Conservation (phyloP, 129 eudicot genomes). For the Lonicera japonica region DNA sequence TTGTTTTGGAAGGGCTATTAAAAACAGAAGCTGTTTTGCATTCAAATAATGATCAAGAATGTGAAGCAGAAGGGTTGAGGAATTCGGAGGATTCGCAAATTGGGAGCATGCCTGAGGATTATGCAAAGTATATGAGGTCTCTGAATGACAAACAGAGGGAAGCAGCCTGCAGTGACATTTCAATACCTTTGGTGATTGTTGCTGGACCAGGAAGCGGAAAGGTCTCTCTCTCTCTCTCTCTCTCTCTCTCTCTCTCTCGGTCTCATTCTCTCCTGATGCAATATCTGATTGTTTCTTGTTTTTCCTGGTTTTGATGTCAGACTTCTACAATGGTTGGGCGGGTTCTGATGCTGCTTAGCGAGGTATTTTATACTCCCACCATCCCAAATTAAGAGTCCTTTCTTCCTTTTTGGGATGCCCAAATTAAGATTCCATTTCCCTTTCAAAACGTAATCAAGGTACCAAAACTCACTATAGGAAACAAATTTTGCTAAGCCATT, state of each 20-base stretch:
- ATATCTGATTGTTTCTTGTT: slow-evolving; percentile 1
- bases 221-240: slow-evolving; percentile 36
- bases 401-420: not conserved
- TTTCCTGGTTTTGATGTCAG: slow-evolving; percentile 35
- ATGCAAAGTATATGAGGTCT: slow-evolving; percentile 61
- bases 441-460: no score
- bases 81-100: slow-evolving; percentile 15
- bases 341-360: slow-evolving; percentile 72
- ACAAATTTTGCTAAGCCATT: no score
- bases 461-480: no score
- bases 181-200: slow-evolving; percentile 76
- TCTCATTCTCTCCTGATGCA: not conserved
- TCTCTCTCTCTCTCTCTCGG: not conserved
- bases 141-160: slow-evolving; percentile 79
- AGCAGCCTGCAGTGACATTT: slow-evolving; percentile 91
- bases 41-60: slow-evolving; percentile 20
- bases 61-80: slow-evolving; percentile 11
- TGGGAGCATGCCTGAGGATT: slow-evolving; percentile 70
- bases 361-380: slow-evolving; percentile 38
- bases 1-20: slow-evolving; percentile 21
- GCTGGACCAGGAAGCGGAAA: slow-evolving; percentile 99
- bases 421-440: no score
- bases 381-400: not conserved
- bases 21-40: slow-evolving; percentile 14
- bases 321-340: slow-evolving; percentile 99